Conservation (phyloP, 805 yeast genomes). For the Saccharomycopsis javanensis region DNA sequence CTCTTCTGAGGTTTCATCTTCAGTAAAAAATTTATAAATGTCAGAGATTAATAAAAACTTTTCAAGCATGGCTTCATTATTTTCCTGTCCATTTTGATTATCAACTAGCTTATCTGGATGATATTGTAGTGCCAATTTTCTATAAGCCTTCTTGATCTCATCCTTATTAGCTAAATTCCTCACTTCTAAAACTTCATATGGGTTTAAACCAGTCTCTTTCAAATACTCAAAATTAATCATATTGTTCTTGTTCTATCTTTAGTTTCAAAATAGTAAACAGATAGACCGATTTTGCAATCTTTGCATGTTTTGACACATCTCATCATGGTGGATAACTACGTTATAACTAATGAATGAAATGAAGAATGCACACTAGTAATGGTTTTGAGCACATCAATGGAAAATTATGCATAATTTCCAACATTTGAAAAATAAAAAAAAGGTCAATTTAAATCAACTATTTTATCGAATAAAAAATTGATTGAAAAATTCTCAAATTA, state of each 20-base stretch:
- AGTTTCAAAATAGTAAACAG: too few relatives aligned
- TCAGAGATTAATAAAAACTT: conserved; percentile 52
- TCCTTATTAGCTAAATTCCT: conserved; percentile 7
- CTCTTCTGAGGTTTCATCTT: conserved; percentile 30
- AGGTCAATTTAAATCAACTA: too few relatives aligned
- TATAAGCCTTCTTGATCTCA: conserved; percentile 10
- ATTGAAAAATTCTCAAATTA: too few relatives aligned
- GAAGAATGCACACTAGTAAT: too few relatives aligned
- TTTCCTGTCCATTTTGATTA: conserved; percentile 38
- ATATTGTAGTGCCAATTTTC: conserved; percentile 32
- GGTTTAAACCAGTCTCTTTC: conserved; percentile 2
- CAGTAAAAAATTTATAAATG: conserved; percentile 51
- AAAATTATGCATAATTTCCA: too few relatives aligned
- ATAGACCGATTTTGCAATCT: too few relatives aligned
- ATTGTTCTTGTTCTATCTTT: neutral
- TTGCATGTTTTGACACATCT: too few relatives aligned
- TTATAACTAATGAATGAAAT: too few relatives aligned
- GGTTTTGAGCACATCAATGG: too few relatives aligned
- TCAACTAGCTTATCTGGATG: conserved; percentile 51
- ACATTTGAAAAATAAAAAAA: too few relatives aligned
- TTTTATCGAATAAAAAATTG: too few relatives aligned
- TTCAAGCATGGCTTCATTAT: conserved; percentile 37
- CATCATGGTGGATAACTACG: too few relatives aligned
- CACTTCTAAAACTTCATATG: conserved; percentile 10
- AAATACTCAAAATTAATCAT: conserved; percentile 4